Evolutionary conservation across 1,139 yeast genomes (phyloP).

Genomic region (Nakaseomyces kungkrabaensis): DNA sequence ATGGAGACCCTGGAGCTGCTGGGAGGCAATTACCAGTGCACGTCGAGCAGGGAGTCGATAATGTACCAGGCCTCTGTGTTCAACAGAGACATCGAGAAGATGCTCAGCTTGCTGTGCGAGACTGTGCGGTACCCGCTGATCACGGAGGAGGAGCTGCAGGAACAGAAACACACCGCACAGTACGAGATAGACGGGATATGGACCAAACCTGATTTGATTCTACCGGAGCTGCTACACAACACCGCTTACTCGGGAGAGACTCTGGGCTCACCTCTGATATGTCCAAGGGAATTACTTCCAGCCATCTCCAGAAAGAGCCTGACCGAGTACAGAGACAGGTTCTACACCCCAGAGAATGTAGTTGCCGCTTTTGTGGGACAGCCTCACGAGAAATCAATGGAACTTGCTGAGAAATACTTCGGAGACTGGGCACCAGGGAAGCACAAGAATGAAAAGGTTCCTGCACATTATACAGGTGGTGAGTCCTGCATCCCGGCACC

Average conservation of each 20-base stretch:
- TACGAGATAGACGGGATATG: conserved; percentile 78
- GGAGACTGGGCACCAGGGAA: conserved; percentile 44
- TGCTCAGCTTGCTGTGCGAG: conserved; percentile 73
- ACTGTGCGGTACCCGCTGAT: conserved; percentile 65
- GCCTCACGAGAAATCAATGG: conserved; percentile 58
- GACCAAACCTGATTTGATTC: conserved; percentile 72
- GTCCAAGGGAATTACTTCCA: conserved; percentile 63
- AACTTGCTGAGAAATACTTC: conserved; percentile 50
- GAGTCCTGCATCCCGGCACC: conserved; percentile 57
- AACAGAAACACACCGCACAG: conserved; percentile 63
- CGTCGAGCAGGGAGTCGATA: conserved; percentile 84
- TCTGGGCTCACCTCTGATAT: conserved; percentile 75
- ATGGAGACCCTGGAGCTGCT: conserved; percentile 62
- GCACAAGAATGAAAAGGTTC: conserved; percentile 24
- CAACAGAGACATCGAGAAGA: conserved; percentile 71
- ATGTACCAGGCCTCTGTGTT: conserved; percentile 93
- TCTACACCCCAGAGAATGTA: conserved; percentile 72
- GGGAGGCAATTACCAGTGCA: conserved; percentile 93
- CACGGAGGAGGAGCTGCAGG: conserved; percentile 60
- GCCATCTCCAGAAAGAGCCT: conserved; percentile 45
- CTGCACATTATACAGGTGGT: conserved; percentile 70
- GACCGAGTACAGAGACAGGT: conserved; percentile 50
- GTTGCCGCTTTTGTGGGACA: conserved; percentile 89
- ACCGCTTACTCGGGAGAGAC: conserved; percentile 68
- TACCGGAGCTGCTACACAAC: conserved; percentile 81